Evolutionary conservation across 306 rosid genomes (phyloP).

Genomic region (Hylodesmum podocarpum): DNA sequence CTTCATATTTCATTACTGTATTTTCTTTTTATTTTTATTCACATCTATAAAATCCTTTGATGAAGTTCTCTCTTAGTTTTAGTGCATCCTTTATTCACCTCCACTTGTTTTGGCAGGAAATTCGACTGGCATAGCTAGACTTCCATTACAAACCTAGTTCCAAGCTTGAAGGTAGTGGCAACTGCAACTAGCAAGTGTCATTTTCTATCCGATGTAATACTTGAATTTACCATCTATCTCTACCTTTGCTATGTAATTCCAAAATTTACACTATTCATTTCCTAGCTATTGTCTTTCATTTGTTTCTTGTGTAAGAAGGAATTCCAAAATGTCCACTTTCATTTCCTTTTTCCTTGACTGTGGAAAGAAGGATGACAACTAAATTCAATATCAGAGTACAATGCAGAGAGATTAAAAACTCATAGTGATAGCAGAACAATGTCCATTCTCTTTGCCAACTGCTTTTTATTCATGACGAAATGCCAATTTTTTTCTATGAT

Average conservation of each 20-base stretch:
- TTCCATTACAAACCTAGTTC: conserved; percentile 9
- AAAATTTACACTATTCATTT: neutral
- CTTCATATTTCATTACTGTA: no score
- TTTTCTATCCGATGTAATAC: conserved; percentile 21
- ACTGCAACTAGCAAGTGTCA: conserved; percentile 16
- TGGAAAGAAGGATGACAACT: conserved; percentile 15
- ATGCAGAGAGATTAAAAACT: conserved; percentile 1
- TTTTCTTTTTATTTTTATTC: neutral
- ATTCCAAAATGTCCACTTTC: conserved; percentile 8
- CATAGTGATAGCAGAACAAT: conserved; percentile 2
- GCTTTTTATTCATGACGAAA: neutral
- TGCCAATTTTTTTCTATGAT: neutral
- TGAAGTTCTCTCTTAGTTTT: no score
- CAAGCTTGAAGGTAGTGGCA: neutral
- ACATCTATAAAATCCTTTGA: no score
- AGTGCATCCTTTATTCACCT: neutral
- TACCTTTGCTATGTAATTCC: neutral
- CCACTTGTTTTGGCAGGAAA: conserved; percentile 29
- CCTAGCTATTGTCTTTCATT: neutral
- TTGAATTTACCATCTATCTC: conserved; percentile 5
- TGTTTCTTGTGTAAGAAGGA: conserved; percentile 18
- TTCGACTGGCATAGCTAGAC: neutral
- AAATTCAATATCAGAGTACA: conserved; percentile 8
- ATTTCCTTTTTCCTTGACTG: neutral
- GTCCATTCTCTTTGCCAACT: neutral